phyloP scores from a whole-genome alignment of 805 yeast genomes.

The Saccharomycopsis olivae region DNA sequence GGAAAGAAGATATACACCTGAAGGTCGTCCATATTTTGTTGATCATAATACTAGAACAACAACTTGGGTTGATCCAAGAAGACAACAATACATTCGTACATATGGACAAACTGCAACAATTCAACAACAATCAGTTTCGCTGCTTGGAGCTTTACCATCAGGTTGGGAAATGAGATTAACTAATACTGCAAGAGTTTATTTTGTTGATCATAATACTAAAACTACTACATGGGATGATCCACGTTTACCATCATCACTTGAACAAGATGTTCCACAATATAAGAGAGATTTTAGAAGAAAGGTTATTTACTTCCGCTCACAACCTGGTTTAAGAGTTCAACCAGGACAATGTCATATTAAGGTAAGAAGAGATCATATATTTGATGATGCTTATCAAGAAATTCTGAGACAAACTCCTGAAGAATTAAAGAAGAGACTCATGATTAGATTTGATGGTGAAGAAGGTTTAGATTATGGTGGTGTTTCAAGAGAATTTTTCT shows the following conservation, averaged over 20 bases:
- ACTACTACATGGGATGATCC: conserved; percentile 99
- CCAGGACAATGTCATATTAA: conserved; percentile 99
- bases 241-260: conserved; percentile 90
- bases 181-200: conserved; percentile 95
- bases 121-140: conserved; percentile 96
- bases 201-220: conserved; percentile 97
- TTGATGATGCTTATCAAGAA: conserved; percentile 97
- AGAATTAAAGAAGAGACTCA: conserved; percentile 91
- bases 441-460: conserved; percentile 98
- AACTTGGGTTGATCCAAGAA: conserved; percentile 99
- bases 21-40: conserved; percentile 96
- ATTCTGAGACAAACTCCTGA: conserved; percentile 98
- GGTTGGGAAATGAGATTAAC: conserved; percentile 99
- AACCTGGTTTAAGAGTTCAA: conserved; percentile 90
- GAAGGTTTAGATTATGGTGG: conserved; percentile 99
- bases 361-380: conserved; percentile 91
- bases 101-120: conserved; percentile 80
- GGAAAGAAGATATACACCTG: conserved; percentile 98
- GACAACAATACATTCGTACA: conserved; percentile 96
- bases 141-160: conserved; percentile 93
- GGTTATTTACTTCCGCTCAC: conserved; percentile 94
- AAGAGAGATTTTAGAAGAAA: conserved; percentile 98
- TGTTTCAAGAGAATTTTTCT: conserved; percentile 96
- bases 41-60: conserved; percentile 99
- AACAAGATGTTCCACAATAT: conserved; percentile 97